Base-by-base conservation (phyloP, 345 rosid species). In the Bretschneidera sinensis region DNA sequence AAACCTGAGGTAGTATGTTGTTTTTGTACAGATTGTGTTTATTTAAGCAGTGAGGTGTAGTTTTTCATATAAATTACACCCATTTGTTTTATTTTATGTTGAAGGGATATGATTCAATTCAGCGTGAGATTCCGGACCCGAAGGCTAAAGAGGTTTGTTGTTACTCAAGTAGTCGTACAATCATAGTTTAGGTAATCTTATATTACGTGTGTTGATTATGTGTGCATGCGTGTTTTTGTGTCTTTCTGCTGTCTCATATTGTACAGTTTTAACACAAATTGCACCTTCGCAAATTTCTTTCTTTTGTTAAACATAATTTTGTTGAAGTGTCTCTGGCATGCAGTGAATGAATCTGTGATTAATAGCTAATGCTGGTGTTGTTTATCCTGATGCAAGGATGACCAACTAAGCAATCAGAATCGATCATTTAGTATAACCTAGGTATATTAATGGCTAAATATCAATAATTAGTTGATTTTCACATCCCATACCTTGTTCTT, bases 1-100 rank as follows among this genome's bases (percentile, higher is more conserved):
- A 87, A 87, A 80, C 96, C 97, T 13, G 75, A 85, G 96, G 98
- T 92, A 74, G 57, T 20, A 55, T 20, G 48, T 59, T 59, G 48
- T 34, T 14, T 66, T 62, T 53, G 17, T 62, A 57, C 20, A 2
- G 17, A 58, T 0, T 55, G 21, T 48, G 34, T 63, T 67, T 9
- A 28, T 33, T 48, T 39, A 60, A n/a, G n/a, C 1, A 6, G 7
- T 18, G 7, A 21, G 53, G 20, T 23, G 5, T 24, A 45, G 9
- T 43, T 21, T 34, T 54, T 61, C 53, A n/a, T 25, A n/a, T 62
- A 51, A 33, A 55, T 57, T 64, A 61, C 33, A 16, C 21, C 15
- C 54, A 49, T 33, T 11, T 55, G 34, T 62, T 59, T 49, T 58
- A 17, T 14, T 43, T 63, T 43, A 34, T 64, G 54, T 22, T 79